phyloP scores from a whole-genome alignment of 345 rosid species.

The Gossypium arboreum region DNA sequence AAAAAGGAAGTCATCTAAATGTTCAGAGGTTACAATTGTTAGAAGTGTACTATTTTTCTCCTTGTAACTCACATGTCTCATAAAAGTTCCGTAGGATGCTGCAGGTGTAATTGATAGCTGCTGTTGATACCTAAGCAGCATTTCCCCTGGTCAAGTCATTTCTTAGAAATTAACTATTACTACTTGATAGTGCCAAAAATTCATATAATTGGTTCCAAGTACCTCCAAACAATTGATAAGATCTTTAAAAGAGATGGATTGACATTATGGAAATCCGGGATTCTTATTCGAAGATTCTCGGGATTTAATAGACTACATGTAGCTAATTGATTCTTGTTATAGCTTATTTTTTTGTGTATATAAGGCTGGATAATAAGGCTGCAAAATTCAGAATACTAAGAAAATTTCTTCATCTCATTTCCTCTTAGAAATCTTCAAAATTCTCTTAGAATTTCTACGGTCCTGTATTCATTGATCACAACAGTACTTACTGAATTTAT shows the following conservation, averaged over 20 bases:
- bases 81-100: background rate
- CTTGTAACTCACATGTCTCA: background rate
- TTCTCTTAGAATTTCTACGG: too few species aligned
- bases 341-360: too few species aligned
- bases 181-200: background rate
- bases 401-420: too few species aligned
- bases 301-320: too few species aligned
- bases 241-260: background rate
- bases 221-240: background rate
- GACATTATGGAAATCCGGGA: background rate
- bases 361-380: too few species aligned
- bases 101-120: background rate
- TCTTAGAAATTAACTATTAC: background rate
- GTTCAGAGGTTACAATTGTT: background rate
- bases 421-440: too few species aligned
- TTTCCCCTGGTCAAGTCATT: conserved; percentile 1
- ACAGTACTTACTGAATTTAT: background rate
- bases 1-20: background rate
- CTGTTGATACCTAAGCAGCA: background rate
- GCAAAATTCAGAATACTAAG: too few species aligned
- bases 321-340: too few species aligned
- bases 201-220: background rate
- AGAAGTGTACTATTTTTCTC: background rate
- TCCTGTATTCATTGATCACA: background rate
- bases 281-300: too few species aligned